phyloP scores from a whole-genome alignment of 225 moss, liverwort and hornwort genomes.

The Antitrichia curtipendula region DNA sequence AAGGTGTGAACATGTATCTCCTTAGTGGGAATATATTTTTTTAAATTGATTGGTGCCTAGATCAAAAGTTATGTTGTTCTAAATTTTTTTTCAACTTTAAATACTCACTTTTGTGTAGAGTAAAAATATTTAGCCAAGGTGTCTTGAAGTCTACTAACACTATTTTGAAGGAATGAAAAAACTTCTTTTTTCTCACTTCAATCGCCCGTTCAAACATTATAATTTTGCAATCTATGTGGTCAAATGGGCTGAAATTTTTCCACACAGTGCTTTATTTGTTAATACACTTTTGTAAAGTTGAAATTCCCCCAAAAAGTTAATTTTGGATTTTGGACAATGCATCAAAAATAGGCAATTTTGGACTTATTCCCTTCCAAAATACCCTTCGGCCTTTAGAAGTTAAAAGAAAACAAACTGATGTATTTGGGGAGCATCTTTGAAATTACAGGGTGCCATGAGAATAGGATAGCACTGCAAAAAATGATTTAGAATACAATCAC shows the following conservation, averaged over 20 bases:
- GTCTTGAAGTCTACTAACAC: accelerated
- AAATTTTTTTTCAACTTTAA: too few species aligned
- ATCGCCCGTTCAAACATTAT: not conserved
- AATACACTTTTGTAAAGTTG: not conserved
- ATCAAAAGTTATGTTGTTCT: not conserved
- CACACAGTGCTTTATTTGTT: not conserved
- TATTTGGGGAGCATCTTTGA: not conserved
- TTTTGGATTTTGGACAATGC: not conserved
- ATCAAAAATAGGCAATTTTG: not conserved
- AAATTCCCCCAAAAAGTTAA: not conserved
- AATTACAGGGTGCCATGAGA: accelerated
- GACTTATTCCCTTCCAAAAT: too few species aligned
- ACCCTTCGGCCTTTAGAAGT: accelerated
- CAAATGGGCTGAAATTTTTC: not conserved
- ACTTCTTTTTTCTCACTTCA: not conserved
- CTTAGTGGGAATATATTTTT: not conserved
- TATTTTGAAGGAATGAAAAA: not conserved
- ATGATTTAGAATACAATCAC: not conserved
- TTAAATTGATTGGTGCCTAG: accelerated
- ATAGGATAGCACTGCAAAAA: not conserved
- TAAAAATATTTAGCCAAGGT: too few species aligned
- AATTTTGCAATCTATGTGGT: not conserved
- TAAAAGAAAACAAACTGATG: not conserved
- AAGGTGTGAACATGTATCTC: not conserved
- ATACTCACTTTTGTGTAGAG: too few species aligned